Base-by-base conservation (phyloP, 768 basidiomycete genomes). In the Tubosaeta brunneosetosa region DNA sequence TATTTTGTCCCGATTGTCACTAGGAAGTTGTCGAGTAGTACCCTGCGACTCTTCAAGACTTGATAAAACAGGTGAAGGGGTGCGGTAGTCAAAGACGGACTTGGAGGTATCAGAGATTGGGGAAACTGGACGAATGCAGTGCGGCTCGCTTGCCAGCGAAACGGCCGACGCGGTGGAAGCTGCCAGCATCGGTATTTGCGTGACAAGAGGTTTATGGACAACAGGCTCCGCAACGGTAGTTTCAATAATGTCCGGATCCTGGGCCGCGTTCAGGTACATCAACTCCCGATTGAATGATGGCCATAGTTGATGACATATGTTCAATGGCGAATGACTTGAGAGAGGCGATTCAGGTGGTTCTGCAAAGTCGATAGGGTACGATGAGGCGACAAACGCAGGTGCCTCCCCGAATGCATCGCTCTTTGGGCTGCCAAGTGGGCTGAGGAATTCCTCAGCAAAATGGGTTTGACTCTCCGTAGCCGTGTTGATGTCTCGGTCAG, bases 201-300 rank as follows among this genome's bases (percentile, higher is more conserved):
- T 65, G n/a, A 72, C 38, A 29, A 67, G 57, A 8, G 71, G 72
- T 22, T 66, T 64, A 8, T 38, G 29, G 43, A 37, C 32, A 45
- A 56, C 40, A n/a, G 53, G 27, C 9, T 55, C 44, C 22, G 19
- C 29, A 13, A 27, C 3, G 34, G 26, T 16, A 3, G 36, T 27
- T 43, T 54, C 52, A 3, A 44, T 31, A 16, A 31, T 19, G 33
- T 43, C 8, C 7, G 31, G 7, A 27, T 40, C 34, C 13, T 16
- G 44, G 19, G 13, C 16, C 29, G 22, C 57, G 51, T 66, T 61
- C 32, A 73, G 48, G 48, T 72, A 68, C 46, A 61, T 61, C 55
- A 74, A 67, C 56, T 75, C 73, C 51, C 72, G 70, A 26, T 66
- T 66, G 19, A 69, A 66, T 51, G 60, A 69, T 7, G 70, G 71